Conservation (phyloP, 495 filamentous ascomycete species). For the Pseudomonodictys pantanalensis region DNA sequence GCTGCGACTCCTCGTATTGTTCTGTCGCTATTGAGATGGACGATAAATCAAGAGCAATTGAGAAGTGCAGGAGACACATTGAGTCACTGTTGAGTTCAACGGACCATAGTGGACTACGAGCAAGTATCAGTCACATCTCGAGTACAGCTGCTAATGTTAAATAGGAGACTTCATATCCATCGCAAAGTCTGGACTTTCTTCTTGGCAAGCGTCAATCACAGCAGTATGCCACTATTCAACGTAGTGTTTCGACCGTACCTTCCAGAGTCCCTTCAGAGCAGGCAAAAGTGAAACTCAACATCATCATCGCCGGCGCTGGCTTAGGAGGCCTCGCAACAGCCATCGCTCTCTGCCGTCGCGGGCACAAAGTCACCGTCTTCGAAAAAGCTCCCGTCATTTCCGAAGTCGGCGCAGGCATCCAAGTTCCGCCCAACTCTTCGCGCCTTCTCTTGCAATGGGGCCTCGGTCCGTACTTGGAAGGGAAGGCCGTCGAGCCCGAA, state of each 20-base stretch:
- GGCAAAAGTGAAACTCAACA: slow-evolving; percentile 37
- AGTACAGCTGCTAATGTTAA: neutral
- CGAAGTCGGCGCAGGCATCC: slow-evolving; percentile 43
- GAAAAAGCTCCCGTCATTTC: slow-evolving; percentile 47
- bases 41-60: neutral
- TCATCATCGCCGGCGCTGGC: slow-evolving; percentile 52
- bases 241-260: neutral
- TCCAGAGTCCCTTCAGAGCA: neutral
- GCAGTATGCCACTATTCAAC: neutral
- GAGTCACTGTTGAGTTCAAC: slow-evolving; percentile 5
- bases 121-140: neutral
- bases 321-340: slow-evolving; percentile 53
- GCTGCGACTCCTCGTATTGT: neutral
- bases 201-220: neutral
- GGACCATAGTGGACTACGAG: neutral
- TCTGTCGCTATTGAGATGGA: neutral
- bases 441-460: slow-evolving; percentile 40
- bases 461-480: slow-evolving; percentile 39
- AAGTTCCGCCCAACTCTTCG: slow-evolving; percentile 31
- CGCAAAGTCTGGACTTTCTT: slow-evolving; percentile 14
- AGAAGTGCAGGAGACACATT: slow-evolving; percentile 10
- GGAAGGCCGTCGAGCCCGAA: slow-evolving; percentile 41
- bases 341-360: slow-evolving; percentile 46
- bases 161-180: slow-evolving; percentile 21
- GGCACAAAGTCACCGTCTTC: slow-evolving; percentile 49